Evolutionary conservation across 495 filamentous ascomycete genomes (phyloP).

Genomic region (Aspergillus sclerotioniger): DNA sequence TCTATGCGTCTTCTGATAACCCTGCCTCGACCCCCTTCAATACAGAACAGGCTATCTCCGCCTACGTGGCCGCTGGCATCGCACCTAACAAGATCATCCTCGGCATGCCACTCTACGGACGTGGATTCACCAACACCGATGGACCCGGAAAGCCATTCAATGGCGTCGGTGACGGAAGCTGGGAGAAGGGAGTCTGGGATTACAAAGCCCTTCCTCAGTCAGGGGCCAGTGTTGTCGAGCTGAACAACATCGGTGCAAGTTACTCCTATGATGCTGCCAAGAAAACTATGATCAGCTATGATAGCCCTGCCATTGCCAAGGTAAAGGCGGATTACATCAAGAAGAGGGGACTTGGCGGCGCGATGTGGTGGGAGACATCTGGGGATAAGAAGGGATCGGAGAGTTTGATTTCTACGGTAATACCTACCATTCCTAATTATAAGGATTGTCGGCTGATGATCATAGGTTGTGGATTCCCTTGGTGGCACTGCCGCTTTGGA

Average conservation of each 20-base stretch:
- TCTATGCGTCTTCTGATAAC: conserved; percentile 55
- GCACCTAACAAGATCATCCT: conserved; percentile 69
- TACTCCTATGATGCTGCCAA: conserved; percentile 64
- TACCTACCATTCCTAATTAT: background rate
- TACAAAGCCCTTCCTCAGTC: conserved; percentile 52
- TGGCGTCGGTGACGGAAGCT: conserved; percentile 64
- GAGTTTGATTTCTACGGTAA: conserved; percentile 3
- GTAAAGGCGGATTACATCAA: conserved; percentile 66
- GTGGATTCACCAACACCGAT: conserved; percentile 68
- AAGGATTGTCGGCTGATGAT: background rate
- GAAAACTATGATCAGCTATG: conserved; percentile 72
- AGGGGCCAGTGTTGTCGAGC: conserved; percentile 8
- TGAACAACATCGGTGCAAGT: conserved; percentile 41
- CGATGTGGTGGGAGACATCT: conserved; percentile 90
- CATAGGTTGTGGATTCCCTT: conserved; percentile 31
- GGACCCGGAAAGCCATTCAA: conserved; percentile 67
- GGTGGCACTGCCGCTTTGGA: conserved; percentile 45
- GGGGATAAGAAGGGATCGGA: conserved; percentile 47
- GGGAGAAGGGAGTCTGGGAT: conserved; percentile 80
- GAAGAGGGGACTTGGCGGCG: conserved; percentile 65
- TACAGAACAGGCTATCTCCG: conserved; percentile 41
- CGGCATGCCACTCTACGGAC: conserved; percentile 86
- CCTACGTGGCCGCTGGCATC: conserved; percentile 60
- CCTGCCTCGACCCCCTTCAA: conserved; percentile 57
- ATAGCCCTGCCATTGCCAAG: conserved; percentile 58